Evolutionary conservation across 371 early-diverging fungal genomes (phyloP).

Genomic region (Mortierella sp.): DNA sequence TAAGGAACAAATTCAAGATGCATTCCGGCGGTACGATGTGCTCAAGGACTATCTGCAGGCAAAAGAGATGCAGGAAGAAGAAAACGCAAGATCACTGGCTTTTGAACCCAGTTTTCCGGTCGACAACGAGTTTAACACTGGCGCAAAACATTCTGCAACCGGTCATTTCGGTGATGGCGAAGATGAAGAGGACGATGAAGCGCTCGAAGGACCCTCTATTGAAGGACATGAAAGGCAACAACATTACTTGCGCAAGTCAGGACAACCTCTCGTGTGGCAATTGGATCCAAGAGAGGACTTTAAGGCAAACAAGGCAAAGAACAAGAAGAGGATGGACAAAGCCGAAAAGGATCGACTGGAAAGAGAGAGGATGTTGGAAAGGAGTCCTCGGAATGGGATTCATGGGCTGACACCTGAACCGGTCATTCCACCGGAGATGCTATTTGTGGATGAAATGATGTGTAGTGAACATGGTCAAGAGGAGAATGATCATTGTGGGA

Average conservation of each 20-base stretch:
- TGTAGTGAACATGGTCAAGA: too few species aligned
- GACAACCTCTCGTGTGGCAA: conserved; percentile 38
- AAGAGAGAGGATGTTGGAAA: conserved; percentile 20
- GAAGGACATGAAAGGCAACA: conserved; percentile 9
- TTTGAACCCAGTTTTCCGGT: neutral
- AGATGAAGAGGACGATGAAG: neutral
- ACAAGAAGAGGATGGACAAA: conserved; percentile 19
- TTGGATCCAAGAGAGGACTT: conserved; percentile 48
- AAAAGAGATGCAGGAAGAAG: conserved; percentile 31
- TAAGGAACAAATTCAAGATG: conserved; percentile 21
- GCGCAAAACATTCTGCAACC: neutral
- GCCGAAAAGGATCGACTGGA: conserved; percentile 7
- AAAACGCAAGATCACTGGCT: conserved; percentile 2
- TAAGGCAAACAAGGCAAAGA: conserved; percentile 39
- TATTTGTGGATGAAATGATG: neutral
- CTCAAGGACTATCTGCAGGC: conserved; percentile 35
- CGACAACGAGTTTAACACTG: conserved; percentile 3
- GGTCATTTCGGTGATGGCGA: neutral
- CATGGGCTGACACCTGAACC: conserved; percentile 20
- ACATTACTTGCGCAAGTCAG: conserved; percentile 31
- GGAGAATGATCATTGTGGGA: too few species aligned
- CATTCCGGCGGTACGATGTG: conserved; percentile 22
- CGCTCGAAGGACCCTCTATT: neutral
- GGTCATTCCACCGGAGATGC: conserved; percentile 17
- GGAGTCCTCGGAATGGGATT: conserved; percentile 15